Conservation (phyloP, 2,329 filamentous ascomycete genomes). For the Epichloe sylvatica region DNA sequence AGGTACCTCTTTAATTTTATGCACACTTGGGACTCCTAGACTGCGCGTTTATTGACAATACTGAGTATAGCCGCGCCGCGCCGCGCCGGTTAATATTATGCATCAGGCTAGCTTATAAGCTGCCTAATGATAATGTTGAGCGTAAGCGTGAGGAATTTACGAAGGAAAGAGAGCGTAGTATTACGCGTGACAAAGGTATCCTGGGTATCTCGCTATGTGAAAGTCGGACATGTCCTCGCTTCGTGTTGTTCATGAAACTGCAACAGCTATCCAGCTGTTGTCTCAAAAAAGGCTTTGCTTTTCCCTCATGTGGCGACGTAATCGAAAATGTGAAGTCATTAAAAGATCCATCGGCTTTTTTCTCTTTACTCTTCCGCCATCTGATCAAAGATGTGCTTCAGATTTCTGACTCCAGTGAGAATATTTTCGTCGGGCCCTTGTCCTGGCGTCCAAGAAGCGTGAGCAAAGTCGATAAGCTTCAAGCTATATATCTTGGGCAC, state of each 20-base stretch:
- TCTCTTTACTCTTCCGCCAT: constrained; percentile 27
- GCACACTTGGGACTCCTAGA: too few species aligned
- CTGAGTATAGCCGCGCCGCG: too few species aligned
- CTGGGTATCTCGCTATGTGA: constrained; percentile 2
- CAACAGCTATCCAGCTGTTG: not conserved
- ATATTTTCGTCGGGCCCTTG: constrained; percentile 76
- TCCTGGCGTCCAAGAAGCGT: constrained; percentile 71
- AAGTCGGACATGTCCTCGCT: not conserved
- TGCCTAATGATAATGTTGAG: too few species aligned
- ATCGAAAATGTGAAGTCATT: not conserved
- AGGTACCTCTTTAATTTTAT: too few species aligned
- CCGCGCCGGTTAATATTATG: too few species aligned
- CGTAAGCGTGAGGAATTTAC: too few species aligned
- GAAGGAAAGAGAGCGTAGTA: too few species aligned
- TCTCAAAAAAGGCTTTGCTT: not conserved
- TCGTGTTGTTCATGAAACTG: not conserved
- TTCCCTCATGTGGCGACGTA: not conserved
- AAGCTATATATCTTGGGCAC: constrained; percentile 59
- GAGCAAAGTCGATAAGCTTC: constrained; percentile 93
- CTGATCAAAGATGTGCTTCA: constrained; percentile 57
- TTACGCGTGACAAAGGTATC: not conserved
- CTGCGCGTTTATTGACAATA: too few species aligned
- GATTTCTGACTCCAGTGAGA: constrained; percentile 57
- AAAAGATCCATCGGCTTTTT: not conserved
- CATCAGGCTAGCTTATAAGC: too few species aligned